These are phyloP conservation scores for Cytospora schulzeri DNA, from an alignment of 2,329 filamentous ascomycete genomes.

Conservation along the genomic window DNA sequence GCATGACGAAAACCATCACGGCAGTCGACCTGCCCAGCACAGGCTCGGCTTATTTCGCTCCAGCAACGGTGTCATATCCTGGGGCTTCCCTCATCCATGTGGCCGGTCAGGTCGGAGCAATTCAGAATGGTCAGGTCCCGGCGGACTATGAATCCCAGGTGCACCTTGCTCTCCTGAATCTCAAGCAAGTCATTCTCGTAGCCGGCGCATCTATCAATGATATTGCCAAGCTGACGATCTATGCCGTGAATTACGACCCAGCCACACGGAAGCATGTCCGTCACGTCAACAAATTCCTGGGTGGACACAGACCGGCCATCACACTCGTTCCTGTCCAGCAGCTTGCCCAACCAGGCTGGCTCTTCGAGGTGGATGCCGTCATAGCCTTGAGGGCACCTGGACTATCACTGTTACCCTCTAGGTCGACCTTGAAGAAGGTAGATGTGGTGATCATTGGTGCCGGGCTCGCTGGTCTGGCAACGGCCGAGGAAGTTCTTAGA, in stretches of 20 bases:
- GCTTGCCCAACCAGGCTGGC: conserved; percentile 42
- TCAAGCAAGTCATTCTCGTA: conserved; percentile 40
- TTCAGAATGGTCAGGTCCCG: conserved; percentile 37
- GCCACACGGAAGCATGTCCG: conserved; percentile 39
- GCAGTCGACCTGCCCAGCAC: conserved; percentile 30
- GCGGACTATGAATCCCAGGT: conserved; percentile 45
- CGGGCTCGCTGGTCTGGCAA: conserved; percentile 43
- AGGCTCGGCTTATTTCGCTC: conserved; percentile 28
- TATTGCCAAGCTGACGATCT: conserved; percentile 45
- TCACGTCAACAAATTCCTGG: conserved; percentile 42
- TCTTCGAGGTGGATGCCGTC: conserved; percentile 49
- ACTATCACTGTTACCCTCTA: conserved; percentile 2
- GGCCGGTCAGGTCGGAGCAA: conserved; percentile 41
- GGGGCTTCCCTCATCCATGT: conserved; percentile 27
- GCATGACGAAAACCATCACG: not conserved
- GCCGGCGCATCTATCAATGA: conserved; percentile 40
- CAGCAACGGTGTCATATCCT: conserved; percentile 29
- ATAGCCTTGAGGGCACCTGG: conserved; percentile 31
- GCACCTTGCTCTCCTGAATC: conserved; percentile 42
- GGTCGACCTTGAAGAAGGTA: conserved; percentile 15
- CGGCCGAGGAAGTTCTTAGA: conserved; percentile 39
- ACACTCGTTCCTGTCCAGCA: conserved; percentile 46
- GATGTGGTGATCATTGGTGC: conserved; percentile 48
- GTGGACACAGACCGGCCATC: conserved; percentile 43
- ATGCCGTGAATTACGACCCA: conserved; percentile 48